Percentiles rank a stretch among this genome's conserved stretches.
These are phyloP conservation scores for Prunella vulgaris DNA, from an alignment of 257 asterid genomes.

Conservation along the genomic window DNA sequence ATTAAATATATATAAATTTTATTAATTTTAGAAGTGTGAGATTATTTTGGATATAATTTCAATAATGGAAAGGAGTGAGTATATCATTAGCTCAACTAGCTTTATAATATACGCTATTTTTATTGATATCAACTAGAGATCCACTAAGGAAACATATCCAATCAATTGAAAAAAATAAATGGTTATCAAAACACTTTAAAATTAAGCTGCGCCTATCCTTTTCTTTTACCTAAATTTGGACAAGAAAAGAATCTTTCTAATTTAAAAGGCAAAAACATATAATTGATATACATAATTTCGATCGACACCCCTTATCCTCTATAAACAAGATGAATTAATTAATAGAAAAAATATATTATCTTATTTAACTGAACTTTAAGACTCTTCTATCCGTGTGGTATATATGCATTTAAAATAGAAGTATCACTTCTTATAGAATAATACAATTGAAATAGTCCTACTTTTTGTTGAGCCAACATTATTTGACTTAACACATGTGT, in stretches of 20 bases:
- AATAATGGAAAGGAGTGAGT: too few relatives aligned
- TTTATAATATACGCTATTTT: neutral
- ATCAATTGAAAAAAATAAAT: neutral
- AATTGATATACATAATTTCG: neutral
- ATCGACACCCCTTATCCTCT: neutral
- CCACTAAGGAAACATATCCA: constrained; percentile 15
- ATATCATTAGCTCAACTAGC: too few relatives aligned
- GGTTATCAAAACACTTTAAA: neutral
- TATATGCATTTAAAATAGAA: neutral
- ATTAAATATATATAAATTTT: too few relatives aligned
- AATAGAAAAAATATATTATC: too few relatives aligned
- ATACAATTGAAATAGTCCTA: neutral
- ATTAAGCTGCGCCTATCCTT: neutral
- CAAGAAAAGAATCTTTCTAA: neutral
- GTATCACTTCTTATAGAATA: neutral
- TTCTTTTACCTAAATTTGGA: neutral
- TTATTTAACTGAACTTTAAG: neutral
- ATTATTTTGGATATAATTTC: too few relatives aligned
- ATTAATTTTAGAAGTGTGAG: too few relatives aligned
- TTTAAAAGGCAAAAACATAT: neutral
- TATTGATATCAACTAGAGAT: neutral
- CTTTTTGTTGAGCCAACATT: neutral
- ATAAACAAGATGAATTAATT: too few relatives aligned
- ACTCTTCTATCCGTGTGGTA: neutral
- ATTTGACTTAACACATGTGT: constrained; percentile 18